Evolutionary conservation across 1,284 basidiomycete genomes (phyloP).

Genomic region (Kwoniella shivajii): DNA sequence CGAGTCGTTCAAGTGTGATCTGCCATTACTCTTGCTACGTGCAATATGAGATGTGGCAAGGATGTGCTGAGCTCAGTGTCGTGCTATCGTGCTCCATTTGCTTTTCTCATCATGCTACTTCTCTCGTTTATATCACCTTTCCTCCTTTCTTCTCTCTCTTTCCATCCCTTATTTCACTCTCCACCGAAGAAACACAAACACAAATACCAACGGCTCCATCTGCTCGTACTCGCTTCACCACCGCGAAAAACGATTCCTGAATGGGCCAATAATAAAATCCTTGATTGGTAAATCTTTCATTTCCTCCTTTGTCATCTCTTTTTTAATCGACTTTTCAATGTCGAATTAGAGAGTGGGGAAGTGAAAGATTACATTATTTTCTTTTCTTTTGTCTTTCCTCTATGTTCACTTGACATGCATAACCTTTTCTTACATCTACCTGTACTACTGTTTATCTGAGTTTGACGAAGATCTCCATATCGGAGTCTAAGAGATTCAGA

Average conservation of each 20-base stretch:
- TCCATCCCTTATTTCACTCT: background rate
- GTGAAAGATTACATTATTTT: slow-evolving; percentile 11
- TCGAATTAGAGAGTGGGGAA: slow-evolving; percentile 16
- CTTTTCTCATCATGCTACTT: background rate
- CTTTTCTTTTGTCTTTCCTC: background rate
- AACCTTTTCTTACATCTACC: no score
- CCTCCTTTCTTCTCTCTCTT: slow-evolving; percentile 1
- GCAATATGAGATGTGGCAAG: no score
- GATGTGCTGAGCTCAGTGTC: no score
- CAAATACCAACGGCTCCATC: slow-evolving; percentile 42
- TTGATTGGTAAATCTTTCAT: background rate
- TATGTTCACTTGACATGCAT: background rate
- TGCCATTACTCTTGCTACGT: no score
- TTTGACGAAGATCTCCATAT: no score
- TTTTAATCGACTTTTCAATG: slow-evolving; percentile 7
- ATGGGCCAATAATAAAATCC: slow-evolving; percentile 44
- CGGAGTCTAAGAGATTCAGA: no score
- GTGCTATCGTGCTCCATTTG: background rate
- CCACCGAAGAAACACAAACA: no score
- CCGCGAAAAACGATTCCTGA: slow-evolving; percentile 47
- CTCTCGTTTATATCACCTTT: background rate
- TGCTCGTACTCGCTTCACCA: slow-evolving; percentile 42
- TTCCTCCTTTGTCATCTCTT: slow-evolving; percentile 14
- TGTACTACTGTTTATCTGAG: no score
- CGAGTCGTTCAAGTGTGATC: no score